Conservation (phyloP, 805 yeast species). For the Ogataea sp. region DNA sequence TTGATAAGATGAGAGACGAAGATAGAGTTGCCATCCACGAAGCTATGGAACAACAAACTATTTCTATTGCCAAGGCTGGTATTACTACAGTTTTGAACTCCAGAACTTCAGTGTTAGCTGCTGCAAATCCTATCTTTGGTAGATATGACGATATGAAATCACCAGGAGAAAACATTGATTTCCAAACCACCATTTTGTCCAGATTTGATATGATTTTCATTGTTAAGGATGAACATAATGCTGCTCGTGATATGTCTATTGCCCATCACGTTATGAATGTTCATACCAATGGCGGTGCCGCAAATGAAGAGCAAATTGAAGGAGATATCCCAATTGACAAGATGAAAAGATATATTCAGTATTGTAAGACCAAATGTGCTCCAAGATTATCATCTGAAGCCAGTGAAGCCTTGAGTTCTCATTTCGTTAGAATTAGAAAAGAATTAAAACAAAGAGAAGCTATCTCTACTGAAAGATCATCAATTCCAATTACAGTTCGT, state of each 20-base stretch:
- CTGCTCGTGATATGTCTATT: slow-evolving; percentile 73
- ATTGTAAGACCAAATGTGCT: slow-evolving; percentile 85
- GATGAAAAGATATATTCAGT: slow-evolving; percentile 88
- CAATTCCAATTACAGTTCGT: slow-evolving; percentile 95
- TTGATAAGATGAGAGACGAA: slow-evolving; percentile 93
- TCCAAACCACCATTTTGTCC: slow-evolving; percentile 93
- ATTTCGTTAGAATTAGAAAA: slow-evolving; percentile 85
- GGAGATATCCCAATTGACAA: slow-evolving; percentile 86
- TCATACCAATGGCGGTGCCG: slow-evolving; percentile 67
- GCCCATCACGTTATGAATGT: slow-evolving; percentile 94
- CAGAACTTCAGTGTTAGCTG: slow-evolving; percentile 89
- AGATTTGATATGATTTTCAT: slow-evolving; percentile 98
- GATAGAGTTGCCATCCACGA: slow-evolving; percentile 95
- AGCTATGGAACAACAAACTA: slow-evolving; percentile 99
- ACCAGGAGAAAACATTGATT: slow-evolving; percentile 97
- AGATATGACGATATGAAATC: slow-evolving; percentile 92
- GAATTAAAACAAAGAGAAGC: slow-evolving; percentile 75
- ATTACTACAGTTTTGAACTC: slow-evolving; percentile 96
- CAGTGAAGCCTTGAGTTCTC: slow-evolving; percentile 80
- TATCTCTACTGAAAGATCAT: slow-evolving; percentile 78
- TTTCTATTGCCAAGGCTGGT: slow-evolving; percentile 97
- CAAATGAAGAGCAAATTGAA: slow-evolving; percentile 41
- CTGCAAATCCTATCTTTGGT: slow-evolving; percentile 96
- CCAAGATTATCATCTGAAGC: slow-evolving; percentile 88
- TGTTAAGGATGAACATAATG: slow-evolving; percentile 92